These are phyloP conservation scores for Barbarea vulgaris DNA, from an alignment of 345 rosid species.

Conservation along the genomic window DNA sequence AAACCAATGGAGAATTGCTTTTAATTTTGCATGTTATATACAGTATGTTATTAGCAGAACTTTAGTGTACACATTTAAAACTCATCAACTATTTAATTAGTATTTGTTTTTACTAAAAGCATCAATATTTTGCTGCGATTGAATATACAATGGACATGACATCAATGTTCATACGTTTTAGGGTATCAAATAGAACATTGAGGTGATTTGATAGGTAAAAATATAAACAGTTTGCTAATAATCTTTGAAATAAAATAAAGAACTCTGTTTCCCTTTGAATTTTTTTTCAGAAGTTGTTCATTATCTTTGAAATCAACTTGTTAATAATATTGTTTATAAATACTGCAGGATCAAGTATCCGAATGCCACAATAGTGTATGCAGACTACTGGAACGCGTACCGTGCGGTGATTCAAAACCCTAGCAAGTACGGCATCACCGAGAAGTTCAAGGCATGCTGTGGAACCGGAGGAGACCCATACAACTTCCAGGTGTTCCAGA, in stretches of 20 bases:
- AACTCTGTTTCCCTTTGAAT: background rate
- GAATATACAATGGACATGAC: background rate
- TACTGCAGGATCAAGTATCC: constrained; percentile 54
- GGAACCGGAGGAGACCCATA: constrained; percentile 75
- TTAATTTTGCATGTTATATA: background rate
- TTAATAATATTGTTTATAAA: background rate
- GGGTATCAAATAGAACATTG: background rate
- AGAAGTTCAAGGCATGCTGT: constrained; percentile 80
- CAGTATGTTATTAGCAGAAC: too few relatives aligned
- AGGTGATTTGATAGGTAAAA: background rate
- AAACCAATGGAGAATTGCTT: background rate
- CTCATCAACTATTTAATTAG: background rate
- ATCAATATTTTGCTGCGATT: background rate
- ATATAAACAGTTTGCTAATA: background rate
- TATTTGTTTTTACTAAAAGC: background rate
- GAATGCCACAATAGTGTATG: constrained; percentile 56
- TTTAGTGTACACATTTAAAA: background rate
- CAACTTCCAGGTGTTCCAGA: constrained; percentile 56
- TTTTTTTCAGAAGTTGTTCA: background rate
- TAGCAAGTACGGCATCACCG: constrained; percentile 57
- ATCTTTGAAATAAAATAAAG: background rate
- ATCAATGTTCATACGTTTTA: background rate
- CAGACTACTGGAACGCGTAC: constrained; percentile 87
- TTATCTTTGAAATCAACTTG: background rate
- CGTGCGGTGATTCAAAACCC: constrained; percentile 54